Evolutionary conservation across 140 eudicot genomes (phyloP), one percentile per base, ranked within the genome.

Genomic region (Anethum foeniculum): DNA sequence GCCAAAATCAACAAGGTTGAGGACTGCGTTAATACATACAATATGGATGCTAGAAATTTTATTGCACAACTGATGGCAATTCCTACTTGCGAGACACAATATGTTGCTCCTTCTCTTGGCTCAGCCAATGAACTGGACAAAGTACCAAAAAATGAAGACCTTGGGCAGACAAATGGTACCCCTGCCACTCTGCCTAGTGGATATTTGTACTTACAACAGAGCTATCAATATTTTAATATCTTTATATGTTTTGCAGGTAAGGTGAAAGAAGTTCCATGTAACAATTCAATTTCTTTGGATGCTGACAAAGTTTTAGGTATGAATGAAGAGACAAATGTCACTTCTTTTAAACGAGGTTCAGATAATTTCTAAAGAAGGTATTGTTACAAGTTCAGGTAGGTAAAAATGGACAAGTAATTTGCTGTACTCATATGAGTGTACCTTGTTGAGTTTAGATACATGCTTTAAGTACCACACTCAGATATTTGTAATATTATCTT

Each of bases 41-140:
- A 96, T 81, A 56, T 88, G 96, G 99, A 96, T 87, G 99, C 96
- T 47, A 89, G 99, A 78, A 74, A 85, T 62, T 96, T 96, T 80
- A 80, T 96, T 60, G 81, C 93, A 85, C 84, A 88, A 60, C 78
- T 96, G 86, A 87, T 87, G 93, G 80, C 75, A 34, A 97, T 86
- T 28, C 94, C 96, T 44, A 6, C 74, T 68, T 68, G 84, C 41
- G 92, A 86, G 58, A 82, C 83, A 16, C 81, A 78, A 60, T 74
- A 75, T 81, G 80, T 74, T 78, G 82, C 21, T 80, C 77, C 85
- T 27, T 64, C n/a, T 64, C 72, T 56, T 58, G 76, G 51, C 67
- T 86, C 88, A 51, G 54, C 83, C 10, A 15, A 28, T 6, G 83
- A 78, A 51, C 82, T 51, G 6, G 68, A 81, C 68, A 60, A 39